phyloP scores from a whole-genome alignment of 2,329 filamentous ascomycete genomes.

The Aspergillus terreus region DNA sequence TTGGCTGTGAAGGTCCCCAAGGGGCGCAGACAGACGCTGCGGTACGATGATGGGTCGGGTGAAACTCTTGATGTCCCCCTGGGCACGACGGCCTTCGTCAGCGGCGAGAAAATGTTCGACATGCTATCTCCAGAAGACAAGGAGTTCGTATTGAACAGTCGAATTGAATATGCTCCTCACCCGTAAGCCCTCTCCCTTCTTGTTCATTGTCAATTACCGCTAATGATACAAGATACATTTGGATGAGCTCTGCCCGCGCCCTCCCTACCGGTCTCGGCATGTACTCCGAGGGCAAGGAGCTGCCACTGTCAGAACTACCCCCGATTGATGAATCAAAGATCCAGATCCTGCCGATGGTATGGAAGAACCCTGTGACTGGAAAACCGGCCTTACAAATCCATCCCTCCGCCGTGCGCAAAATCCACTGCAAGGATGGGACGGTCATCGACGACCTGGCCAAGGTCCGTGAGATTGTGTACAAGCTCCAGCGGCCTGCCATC shows the following conservation, averaged over 20 bases:
- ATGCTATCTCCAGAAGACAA: constrained; percentile 62
- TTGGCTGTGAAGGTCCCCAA: constrained; percentile 70
- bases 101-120: constrained; percentile 68
- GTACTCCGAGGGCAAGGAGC: constrained; percentile 62
- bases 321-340: constrained; percentile 63
- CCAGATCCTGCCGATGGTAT: constrained; percentile 71
- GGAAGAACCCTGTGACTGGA: constrained; percentile 70
- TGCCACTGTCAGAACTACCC: constrained; percentile 58
- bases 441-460: constrained; percentile 65
- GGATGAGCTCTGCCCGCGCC: constrained; percentile 69
- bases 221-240: constrained; percentile 53
- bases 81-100: constrained; percentile 73
- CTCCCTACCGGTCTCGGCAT: constrained; percentile 68
- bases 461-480: constrained; percentile 68
- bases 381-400: constrained; percentile 69
- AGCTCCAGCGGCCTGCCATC: constrained; percentile 69
- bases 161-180: constrained; percentile 72
- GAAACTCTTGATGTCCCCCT: constrained; percentile 66
- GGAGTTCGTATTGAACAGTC: constrained; percentile 62
- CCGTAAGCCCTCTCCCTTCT: constrained; percentile 45
- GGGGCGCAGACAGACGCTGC: constrained; percentile 61
- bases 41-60: constrained; percentile 68
- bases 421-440: constrained; percentile 63
- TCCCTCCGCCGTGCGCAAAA: constrained; percentile 65
- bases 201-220: not conserved